phyloP scores from a whole-genome alignment of 495 filamentous ascomycete genomes.

The Mytilinidion resinicola region DNA sequence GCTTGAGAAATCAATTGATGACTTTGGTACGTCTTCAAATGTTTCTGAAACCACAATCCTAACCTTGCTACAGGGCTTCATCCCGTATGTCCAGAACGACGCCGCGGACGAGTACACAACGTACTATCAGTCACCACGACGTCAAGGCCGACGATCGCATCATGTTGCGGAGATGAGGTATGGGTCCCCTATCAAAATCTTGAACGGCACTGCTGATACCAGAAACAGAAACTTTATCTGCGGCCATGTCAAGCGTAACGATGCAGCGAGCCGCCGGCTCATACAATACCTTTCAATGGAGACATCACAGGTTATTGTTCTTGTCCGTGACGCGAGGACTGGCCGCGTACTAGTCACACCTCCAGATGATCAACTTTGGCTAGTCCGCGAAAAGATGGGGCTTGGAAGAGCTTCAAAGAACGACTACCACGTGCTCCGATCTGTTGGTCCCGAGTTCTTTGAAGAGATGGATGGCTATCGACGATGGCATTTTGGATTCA shows the following conservation, averaged over 20 bases:
- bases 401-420: slow-evolving; percentile 41
- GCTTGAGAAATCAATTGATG: slow-evolving; percentile 36
- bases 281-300: slow-evolving; percentile 46
- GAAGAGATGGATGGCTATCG: slow-evolving; percentile 36
- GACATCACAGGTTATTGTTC: slow-evolving; percentile 36
- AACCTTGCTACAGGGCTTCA: slow-evolving; percentile 1
- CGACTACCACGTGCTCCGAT: slow-evolving; percentile 36
- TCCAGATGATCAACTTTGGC: slow-evolving; percentile 42
- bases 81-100: slow-evolving; percentile 12
- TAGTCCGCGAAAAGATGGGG: slow-evolving; percentile 41
- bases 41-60: neutral
- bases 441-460: slow-evolving; percentile 40
- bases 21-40: slow-evolving; percentile 30
- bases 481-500: slow-evolving; percentile 44
- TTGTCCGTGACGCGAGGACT: slow-evolving; percentile 46
- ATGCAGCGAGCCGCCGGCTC: slow-evolving; percentile 44
- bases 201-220: no score
- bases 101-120: slow-evolving; percentile 3
- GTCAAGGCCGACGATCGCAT: slow-evolving; percentile 32
- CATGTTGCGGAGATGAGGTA: slow-evolving; percentile 34
- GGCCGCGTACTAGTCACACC: slow-evolving; percentile 43
- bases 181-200: no score
- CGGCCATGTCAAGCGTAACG: slow-evolving; percentile 46
- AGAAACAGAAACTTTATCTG: slow-evolving; percentile 42
- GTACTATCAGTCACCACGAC: slow-evolving; percentile 1